Base-by-base conservation (phyloP, 2,329 filamentous ascomycete genomes). In the Fusarium mangiferae region DNA sequence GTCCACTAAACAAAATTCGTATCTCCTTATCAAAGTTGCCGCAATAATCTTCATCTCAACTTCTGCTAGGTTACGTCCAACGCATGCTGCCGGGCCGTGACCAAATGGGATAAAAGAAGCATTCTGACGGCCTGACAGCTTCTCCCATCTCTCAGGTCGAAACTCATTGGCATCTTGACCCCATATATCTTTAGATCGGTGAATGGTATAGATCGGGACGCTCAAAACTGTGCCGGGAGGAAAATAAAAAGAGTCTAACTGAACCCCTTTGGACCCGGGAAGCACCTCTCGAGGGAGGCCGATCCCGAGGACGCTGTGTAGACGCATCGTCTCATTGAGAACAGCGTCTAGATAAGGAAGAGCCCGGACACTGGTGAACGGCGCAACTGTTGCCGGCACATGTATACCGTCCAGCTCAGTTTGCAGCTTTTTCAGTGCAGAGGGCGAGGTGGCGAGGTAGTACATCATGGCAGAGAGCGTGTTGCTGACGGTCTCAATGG, bases 81-180 rank as follows among this genome's bases (percentile, higher is more conserved):
- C n/a, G 30, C 61, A 68, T 4, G 38, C 65, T 6, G 44, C 24
- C 0, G 61, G 61, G n/a, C 65, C 61, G 2, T 59, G 39, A 0
- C 52, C 44, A 36, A 66, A 68, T 3, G 65, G 52, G 3, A 68
- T 66, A 6, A 68, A 68, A 1, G 61, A 24, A 26, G n/a, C 52
- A 18, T 41, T 46, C n/a, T 68, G 65, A 6, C 52, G 20, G 15
- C 4, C 18, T 17, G 13, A 52, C 6, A 30, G 33, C 13, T 65
- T 42, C 38, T 68, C 61, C 65, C 61, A 68, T 44, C 65, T 30
- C 7, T 60, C 61, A 0, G 61, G 65, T 4, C 28, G 41, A 36
- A 66, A 68, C 0, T 59, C 39, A 35, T 54, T 17, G 2, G 52
- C 52, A 41, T 68, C 61, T 5, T 48, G 28, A 22, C 62, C 62